Conservation (phyloP, 371 early-diverging fungal genomes). For the Mucor irregularis region DNA sequence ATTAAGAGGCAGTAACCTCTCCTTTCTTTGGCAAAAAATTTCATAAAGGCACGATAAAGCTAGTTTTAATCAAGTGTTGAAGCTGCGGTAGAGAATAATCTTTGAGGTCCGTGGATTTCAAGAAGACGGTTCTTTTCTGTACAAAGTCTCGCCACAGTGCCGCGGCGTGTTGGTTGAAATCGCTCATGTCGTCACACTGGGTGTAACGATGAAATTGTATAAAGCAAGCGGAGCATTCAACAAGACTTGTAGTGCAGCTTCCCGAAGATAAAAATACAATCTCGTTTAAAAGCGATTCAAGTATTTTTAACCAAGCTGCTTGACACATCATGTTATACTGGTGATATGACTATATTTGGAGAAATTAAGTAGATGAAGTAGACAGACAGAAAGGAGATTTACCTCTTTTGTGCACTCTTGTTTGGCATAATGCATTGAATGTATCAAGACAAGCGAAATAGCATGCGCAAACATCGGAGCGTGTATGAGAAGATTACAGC, state of each 20-base stretch:
- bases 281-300: not conserved
- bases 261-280: conserved; percentile 11
- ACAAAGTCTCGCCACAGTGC: conserved; percentile 15
- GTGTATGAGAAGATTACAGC: not conserved
- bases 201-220: not conserved
- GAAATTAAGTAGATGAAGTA: no score
- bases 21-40: not conserved
- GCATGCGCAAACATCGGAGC: not conserved
- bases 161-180: not conserved
- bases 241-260: not conserved
- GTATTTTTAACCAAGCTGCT: conserved; percentile 12
- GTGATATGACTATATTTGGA: not conserved
- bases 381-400: no score
- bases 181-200: not conserved
- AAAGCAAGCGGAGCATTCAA: conserved; percentile 1
- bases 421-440: not conserved
- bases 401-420: not conserved
- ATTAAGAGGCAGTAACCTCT: not conserved
- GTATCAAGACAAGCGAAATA: not conserved
- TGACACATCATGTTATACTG: not conserved
- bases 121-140: conserved; percentile 6
- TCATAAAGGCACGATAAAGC: not conserved
- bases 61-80: not conserved
- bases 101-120: not conserved
- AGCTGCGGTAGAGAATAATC: not conserved